Percentiles rank a stretch among this genome's conserved stretches.
phyloP scores from a whole-genome alignment of 495 filamentous ascomycete species.

The Articulospora tetracladia region DNA sequence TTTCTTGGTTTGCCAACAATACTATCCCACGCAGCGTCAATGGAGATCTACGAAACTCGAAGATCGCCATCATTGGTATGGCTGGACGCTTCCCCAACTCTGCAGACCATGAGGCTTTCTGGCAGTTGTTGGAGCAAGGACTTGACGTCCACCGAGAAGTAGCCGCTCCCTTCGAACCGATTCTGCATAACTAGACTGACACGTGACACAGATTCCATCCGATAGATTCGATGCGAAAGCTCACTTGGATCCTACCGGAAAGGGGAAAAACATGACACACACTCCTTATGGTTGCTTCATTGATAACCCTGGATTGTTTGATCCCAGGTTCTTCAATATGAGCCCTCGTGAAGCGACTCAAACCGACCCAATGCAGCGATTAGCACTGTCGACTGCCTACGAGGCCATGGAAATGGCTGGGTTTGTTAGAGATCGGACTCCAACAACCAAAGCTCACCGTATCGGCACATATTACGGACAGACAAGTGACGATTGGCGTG shows the following conservation, averaged over 20 bases:
- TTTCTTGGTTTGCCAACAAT: conserved; percentile 49
- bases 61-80: conserved; percentile 39
- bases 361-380: conserved; percentile 85
- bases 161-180: neutral
- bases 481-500: conserved; percentile 40
- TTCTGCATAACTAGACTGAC: conserved; percentile 37
- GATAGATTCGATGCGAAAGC: conserved; percentile 39
- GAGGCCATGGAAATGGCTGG: conserved; percentile 92
- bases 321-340: conserved; percentile 93
- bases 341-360: conserved; percentile 87
- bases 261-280: conserved; percentile 73
- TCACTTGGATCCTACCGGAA: conserved; percentile 47
- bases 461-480: conserved; percentile 46
- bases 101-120: conserved; percentile 37
- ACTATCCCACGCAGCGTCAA: conserved; percentile 70
- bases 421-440: conserved; percentile 76
- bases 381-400: conserved; percentile 81
- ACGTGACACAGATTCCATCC: conserved; percentile 34
- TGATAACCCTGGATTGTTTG: conserved; percentile 56
- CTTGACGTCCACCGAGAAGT: conserved; percentile 27
- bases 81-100: conserved; percentile 35
- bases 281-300: conserved; percentile 47
- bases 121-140: conserved; percentile 36
- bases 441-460: conserved; percentile 44
- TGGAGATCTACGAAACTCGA: conserved; percentile 68